phyloP scores from a whole-genome alignment of 805 yeast genomes.

The Candida ponderosae region DNA sequence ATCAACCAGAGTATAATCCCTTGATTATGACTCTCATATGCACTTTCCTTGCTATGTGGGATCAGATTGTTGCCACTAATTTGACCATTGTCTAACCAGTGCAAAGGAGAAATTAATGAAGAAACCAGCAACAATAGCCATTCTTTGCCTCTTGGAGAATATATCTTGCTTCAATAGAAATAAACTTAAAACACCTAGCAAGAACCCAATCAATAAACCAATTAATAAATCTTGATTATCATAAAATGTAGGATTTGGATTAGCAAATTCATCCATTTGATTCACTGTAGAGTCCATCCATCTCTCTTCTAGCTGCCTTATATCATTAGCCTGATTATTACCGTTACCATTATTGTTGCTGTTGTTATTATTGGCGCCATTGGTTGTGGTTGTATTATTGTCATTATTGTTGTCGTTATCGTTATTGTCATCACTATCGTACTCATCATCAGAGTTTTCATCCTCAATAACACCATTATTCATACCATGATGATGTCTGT shows the following conservation, averaged over 20 bases:
- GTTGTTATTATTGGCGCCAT: neutral
- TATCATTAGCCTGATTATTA: conserved; percentile 34
- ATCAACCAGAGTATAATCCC: too few relatives aligned
- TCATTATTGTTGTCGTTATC: conserved; percentile 10
- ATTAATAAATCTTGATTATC: conserved; percentile 60
- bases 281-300: conserved; percentile 80
- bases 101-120: conserved; percentile 64
- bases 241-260: conserved; percentile 32
- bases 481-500: conserved; percentile 1
- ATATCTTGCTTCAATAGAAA: conserved; percentile 55
- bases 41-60: too few relatives aligned
- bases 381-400: conserved; percentile 1
- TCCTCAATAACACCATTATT: conserved; percentile 4
- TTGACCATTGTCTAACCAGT: conserved; percentile 33
- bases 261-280: conserved; percentile 37
- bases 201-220: conserved; percentile 68
- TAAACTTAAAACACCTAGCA: conserved; percentile 65
- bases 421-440: conserved; percentile 10
- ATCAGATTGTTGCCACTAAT: too few relatives aligned
- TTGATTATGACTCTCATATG: too few relatives aligned
- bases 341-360: neutral
- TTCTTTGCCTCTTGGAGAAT: conserved; percentile 53
- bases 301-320: conserved; percentile 69
- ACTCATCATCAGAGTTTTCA: neutral
- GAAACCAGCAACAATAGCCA: conserved; percentile 69